These are phyloP conservation scores for Tylopilus intermedius DNA, from an alignment of 768 basidiomycete genomes.

Conservation along the genomic window DNA sequence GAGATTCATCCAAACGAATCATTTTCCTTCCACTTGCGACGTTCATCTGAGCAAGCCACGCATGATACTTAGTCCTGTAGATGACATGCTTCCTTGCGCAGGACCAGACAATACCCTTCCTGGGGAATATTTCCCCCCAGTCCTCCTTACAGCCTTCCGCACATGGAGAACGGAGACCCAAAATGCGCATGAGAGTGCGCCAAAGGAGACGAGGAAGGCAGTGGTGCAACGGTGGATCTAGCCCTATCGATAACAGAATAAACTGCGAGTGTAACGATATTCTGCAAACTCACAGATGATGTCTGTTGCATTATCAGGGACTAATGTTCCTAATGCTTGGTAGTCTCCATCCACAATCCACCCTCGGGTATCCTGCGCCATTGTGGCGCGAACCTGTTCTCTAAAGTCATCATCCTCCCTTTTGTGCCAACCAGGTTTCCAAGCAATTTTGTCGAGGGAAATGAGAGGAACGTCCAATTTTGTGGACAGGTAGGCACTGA, in stretches of 20 bases:
- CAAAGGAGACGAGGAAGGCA: conserved; percentile 57
- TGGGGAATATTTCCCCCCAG: conserved; percentile 40
- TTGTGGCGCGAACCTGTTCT: conserved; percentile 18
- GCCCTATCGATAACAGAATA: conserved; percentile 39
- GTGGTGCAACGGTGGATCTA: conserved; percentile 57
- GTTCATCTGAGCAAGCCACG: conserved; percentile 13
- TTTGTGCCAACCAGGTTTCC: conserved; percentile 46
- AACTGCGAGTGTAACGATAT: neutral
- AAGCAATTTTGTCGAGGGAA: conserved; percentile 40
- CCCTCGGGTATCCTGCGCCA: conserved; percentile 31
- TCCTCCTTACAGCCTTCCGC: conserved; percentile 47
- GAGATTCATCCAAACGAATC: conserved; percentile 51
- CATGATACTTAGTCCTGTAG: conserved; percentile 12
- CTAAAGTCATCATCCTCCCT: conserved; percentile 22
- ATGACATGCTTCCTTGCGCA: conserved; percentile 41
- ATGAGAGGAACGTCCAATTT: conserved; percentile 39
- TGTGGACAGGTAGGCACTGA: conserved; percentile 39
- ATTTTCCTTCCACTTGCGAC: conserved; percentile 36
- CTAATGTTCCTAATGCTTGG: conserved; percentile 15
- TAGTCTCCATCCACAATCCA: conserved; percentile 58
- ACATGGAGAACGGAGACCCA: conserved; percentile 37
- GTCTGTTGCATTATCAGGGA: conserved; percentile 42
- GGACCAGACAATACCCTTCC: conserved; percentile 45
- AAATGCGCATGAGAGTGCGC: conserved; percentile 45
- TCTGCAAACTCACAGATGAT: conserved; percentile 43